phyloP scores from a whole-genome alignment of 345 rosid species.

The Anastatica hierochuntica region DNA sequence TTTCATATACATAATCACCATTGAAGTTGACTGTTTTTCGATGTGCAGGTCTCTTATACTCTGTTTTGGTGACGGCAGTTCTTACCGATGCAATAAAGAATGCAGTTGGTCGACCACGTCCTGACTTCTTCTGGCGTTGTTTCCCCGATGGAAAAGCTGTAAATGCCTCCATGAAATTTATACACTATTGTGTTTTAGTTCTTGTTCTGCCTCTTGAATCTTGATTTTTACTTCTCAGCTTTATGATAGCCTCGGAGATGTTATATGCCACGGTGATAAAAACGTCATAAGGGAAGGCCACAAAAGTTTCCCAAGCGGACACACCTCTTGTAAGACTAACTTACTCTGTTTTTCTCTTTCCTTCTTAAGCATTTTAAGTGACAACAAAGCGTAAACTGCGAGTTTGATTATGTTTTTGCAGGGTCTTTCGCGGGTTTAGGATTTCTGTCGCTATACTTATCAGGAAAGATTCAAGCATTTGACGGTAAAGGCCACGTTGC shows the following conservation, averaged over 20 bases:
- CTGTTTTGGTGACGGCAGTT: conserved; percentile 57
- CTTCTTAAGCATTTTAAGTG: background rate
- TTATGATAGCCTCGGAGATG: conserved; percentile 63
- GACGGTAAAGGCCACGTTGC: conserved; percentile 65
- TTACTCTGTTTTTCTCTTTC: background rate
- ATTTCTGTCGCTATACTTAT: conserved; percentile 48
- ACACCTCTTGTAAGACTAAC: conserved; percentile 56
- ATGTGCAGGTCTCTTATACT: conserved; percentile 61
- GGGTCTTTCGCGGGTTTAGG: conserved; percentile 70
- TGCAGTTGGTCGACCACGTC: conserved; percentile 86
- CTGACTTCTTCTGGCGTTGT: conserved; percentile 95
- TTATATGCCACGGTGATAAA: conserved; percentile 62
- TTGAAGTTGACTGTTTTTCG: background rate
- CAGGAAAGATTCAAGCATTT: conserved; percentile 63
- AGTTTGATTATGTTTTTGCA: conserved; percentile 13
- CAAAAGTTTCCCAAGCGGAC: conserved; percentile 92
- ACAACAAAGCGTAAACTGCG: background rate
- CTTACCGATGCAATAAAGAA: conserved; percentile 69
- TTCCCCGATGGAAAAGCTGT: conserved; percentile 91
- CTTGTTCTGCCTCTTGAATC: conserved; percentile 7
- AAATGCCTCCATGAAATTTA: conserved; percentile 17
- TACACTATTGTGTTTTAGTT: background rate
- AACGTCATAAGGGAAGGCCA: conserved; percentile 69
- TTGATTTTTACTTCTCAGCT: conserved; percentile 29
- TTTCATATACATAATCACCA: background rate